Conservation (phyloP, 169 alveolate species). For the Cryptosporidium viatorum region DNA sequence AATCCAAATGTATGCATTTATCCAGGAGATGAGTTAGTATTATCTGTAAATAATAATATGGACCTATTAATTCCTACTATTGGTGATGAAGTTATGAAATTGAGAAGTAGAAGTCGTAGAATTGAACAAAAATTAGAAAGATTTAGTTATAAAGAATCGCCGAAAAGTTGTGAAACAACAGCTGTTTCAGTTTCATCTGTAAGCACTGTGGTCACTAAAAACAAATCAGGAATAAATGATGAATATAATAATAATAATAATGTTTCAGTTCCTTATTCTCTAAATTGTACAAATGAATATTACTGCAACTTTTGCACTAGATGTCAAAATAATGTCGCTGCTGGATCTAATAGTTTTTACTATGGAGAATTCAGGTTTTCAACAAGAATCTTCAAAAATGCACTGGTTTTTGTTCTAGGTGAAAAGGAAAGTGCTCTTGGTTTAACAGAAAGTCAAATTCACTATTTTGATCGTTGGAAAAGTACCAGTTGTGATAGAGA, state of each 20-base stretch:
- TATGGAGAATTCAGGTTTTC: constrained; percentile 24
- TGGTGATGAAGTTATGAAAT: constrained; percentile 63
- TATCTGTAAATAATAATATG: constrained; percentile 64
- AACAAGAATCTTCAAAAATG: constrained; percentile 54
- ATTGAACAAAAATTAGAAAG: constrained; percentile 24
- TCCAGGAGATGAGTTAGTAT: constrained; percentile 70
- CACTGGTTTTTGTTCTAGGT: constrained; percentile 58
- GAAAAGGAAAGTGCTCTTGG: constrained; percentile 28
- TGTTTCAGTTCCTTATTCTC: constrained; percentile 32
- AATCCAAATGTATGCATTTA: constrained; percentile 40
- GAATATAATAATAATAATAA: not conserved
- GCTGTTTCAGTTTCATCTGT: constrained; percentile 32
- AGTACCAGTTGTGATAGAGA: constrained; percentile 62
- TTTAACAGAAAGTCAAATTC: constrained; percentile 49
- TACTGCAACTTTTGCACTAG: constrained; percentile 40
- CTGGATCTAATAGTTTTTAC: not conserved
- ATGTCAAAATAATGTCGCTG: not conserved
- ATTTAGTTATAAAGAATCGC: constrained; percentile 44
- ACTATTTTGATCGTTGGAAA: constrained; percentile 71
- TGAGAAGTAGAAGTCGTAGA: constrained; percentile 36
- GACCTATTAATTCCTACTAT: constrained; percentile 53
- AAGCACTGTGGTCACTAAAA: constrained; percentile 8
- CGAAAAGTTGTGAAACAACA: constrained; percentile 42
- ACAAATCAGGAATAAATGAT: not conserved
- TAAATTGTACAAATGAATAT: constrained; percentile 61